Percentiles rank a stretch among this genome's conserved stretches.
Conservation (phyloP, 1,284 basidiomycete species). For the Microbotryomycetes sp. region DNA sequence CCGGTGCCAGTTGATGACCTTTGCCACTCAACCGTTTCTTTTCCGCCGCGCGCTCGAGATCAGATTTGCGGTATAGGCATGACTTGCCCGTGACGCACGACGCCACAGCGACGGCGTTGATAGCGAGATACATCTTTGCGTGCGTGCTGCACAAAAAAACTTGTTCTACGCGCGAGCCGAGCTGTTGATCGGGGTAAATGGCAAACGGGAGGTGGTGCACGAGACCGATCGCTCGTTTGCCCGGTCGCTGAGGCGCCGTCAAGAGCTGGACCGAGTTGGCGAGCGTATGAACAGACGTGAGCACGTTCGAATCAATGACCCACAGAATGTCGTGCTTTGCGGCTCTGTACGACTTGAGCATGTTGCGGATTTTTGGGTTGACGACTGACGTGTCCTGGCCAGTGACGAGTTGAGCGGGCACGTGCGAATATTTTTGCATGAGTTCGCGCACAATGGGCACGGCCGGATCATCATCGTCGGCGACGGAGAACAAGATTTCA, state of each 20-base stretch:
- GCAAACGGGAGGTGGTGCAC: slow-evolving; percentile 97
- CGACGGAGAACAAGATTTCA: slow-evolving; percentile 80
- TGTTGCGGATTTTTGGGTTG: slow-evolving; percentile 98
- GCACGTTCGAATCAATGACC: slow-evolving; percentile 93
- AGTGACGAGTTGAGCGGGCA: slow-evolving; percentile 63
- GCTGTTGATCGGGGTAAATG: slow-evolving; percentile 49
- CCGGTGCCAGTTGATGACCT: not conserved
- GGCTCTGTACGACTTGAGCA: slow-evolving; percentile 70
- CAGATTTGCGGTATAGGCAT: slow-evolving; percentile 84
- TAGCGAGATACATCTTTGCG: slow-evolving; percentile 97
- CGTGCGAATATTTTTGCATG: slow-evolving; percentile 63
- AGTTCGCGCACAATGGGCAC: slow-evolving; percentile 67
- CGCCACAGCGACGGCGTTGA: slow-evolving; percentile 76
- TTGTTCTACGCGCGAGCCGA: slow-evolving; percentile 82
- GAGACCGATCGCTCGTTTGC: slow-evolving; percentile 54
- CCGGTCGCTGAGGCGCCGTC: slow-evolving; percentile 5
- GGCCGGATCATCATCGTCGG: slow-evolving; percentile 72
- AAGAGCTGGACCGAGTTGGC: slow-evolving; percentile 77
- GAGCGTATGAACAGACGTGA: slow-evolving; percentile 69
- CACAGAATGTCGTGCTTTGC: slow-evolving; percentile 87
- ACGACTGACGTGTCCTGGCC: slow-evolving; percentile 61
- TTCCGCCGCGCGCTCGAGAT: slow-evolving; percentile 54
- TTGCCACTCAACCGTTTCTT: slow-evolving; percentile 12
- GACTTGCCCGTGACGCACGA: slow-evolving; percentile 98
- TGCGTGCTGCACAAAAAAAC: slow-evolving; percentile 95